A percentile compares a stretch with the other conserved stretches of the same genome.
These are phyloP conservation scores for Ascochyta koolunga DNA, from an alignment of 2,329 filamentous ascomycete species.

Conservation along the genomic window DNA sequence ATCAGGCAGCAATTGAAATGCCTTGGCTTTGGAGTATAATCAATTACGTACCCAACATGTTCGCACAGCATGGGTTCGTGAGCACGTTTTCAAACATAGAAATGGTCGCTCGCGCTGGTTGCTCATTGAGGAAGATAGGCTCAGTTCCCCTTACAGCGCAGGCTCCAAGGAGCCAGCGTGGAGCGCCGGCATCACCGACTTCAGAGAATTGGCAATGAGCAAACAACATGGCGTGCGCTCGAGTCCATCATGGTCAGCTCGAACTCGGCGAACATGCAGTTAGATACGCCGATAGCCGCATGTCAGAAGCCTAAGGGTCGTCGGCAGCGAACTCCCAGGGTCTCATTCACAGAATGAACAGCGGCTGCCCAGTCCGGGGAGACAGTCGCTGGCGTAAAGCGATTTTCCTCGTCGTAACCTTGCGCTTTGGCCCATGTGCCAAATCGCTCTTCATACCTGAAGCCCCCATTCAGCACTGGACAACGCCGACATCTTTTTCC, in stretches of 20 bases:
- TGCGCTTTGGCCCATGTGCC: conserved; percentile 43
- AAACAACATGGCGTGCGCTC: neutral
- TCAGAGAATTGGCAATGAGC: neutral
- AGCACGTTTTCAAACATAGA: conserved; percentile 19
- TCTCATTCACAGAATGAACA: conserved; percentile 28
- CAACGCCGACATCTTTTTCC: conserved; percentile 33
- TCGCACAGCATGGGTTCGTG: neutral
- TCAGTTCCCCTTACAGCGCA: conserved; percentile 19
- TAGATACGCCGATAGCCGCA: conserved; percentile 16
- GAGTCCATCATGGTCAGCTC: neutral
- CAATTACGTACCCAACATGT: too few relatives aligned
- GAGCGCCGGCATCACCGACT: neutral
- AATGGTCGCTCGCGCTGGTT: conserved; percentile 23
- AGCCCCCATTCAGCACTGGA: conserved; percentile 27
- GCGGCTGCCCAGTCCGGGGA: conserved; percentile 19
- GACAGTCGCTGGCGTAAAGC: conserved; percentile 32
- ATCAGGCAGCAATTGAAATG: neutral
- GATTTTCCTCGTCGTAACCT: conserved; percentile 46
- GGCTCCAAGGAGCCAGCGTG: neutral
- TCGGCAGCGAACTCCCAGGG: conserved; percentile 10
- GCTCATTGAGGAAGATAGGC: conserved; percentile 18
- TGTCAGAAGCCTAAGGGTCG: conserved; percentile 3
- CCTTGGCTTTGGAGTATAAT: neutral
- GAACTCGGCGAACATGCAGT: conserved; percentile 3
- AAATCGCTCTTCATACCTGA: conserved; percentile 43